Conservation (phyloP, 2,329 filamentous ascomycete species). For the Colletotrichum sublineola region DNA sequence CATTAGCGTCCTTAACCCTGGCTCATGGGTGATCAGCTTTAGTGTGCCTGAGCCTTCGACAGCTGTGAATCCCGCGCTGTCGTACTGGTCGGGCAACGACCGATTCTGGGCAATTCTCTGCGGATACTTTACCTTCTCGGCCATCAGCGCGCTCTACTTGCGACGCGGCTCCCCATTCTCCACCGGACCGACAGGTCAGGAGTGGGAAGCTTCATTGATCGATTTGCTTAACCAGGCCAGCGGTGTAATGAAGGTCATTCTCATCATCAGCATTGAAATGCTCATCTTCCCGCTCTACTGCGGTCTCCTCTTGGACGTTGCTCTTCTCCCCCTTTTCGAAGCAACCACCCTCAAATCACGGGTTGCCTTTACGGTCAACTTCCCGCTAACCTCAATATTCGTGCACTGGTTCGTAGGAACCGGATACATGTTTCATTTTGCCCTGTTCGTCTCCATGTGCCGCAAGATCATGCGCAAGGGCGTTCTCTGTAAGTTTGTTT, state of each 20-base stretch:
- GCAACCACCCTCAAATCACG: conserved; percentile 82
- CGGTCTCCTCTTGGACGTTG: conserved; percentile 88
- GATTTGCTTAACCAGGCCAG: conserved; percentile 93
- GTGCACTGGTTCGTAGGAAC: conserved; percentile 99
- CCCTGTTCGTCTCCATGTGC: conserved; percentile 98
- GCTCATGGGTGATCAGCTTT: conserved; percentile 71
- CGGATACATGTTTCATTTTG: conserved; percentile 99
- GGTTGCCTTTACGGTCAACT: conserved; percentile 80
- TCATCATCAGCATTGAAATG: conserved; percentile 99
- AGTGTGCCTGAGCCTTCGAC: conserved; percentile 56
- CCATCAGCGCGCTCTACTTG: conserved; percentile 84
- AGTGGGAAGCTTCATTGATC: conserved; percentile 82
- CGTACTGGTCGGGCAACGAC: conserved; percentile 76
- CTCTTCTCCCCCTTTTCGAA: conserved; percentile 90
- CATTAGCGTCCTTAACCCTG: conserved; percentile 58
- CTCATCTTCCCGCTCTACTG: conserved; percentile 97
- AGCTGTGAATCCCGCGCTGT: conserved; percentile 68
- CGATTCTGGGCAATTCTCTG: conserved; percentile 79
- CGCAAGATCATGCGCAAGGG: conserved; percentile 96
- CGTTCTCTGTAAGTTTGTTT: conserved; percentile 79
- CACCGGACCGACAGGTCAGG: conserved; percentile 65
- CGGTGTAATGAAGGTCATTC: conserved; percentile 95
- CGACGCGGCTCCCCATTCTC: conserved; percentile 79
- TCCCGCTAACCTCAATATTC: conserved; percentile 91
- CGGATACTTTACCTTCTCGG: conserved; percentile 83